Evolutionary conservation across 352 stramenopile genomes (phyloP), one percentile per base, ranked within the genome.

Genomic region (Globisporangium orthogonon): DNA sequence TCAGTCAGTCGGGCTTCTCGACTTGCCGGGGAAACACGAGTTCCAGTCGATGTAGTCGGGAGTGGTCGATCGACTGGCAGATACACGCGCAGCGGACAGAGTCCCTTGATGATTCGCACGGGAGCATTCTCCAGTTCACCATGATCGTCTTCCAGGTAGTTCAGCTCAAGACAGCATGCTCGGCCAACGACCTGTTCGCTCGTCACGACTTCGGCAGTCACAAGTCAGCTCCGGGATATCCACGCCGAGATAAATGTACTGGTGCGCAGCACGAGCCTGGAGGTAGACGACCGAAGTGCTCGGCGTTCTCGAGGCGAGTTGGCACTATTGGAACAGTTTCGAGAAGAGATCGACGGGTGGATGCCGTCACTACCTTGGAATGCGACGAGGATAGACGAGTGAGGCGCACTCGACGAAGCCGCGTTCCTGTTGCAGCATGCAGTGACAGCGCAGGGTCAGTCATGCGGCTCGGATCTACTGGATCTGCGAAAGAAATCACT

Each of bases 131-230:
- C 44, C 49, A 54, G 30, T 44, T 37, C 50, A 14, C 45, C 50
- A 55, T 55, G 50, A 1, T 55, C 50, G n/a, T 55, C 11, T 33
- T 55, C 31, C 31, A 39, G 4, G 3, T 47, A 3, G 18, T 55
- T 23, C 37, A 18, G 1, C 4, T 55, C 3, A 0, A 33, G 6
- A 0, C n/a, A 5, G n/a, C 7, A 9, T 55, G 50, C 39, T n/a
- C 35, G 7, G 0, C 33, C 7, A 4, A 17, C 6, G 47, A 37
- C 33, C 14, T 47, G 11, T 35, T 47, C n/a, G 11, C 50, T 55
- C n/a, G 37, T 37, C 28, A 37, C 50, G n/a, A 47, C n/a, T 23
- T 35, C 18, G 31, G 13, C n/a, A 3, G 29, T 37, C 18, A 10
- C 35, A 18, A 45, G 18, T 18, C n/a, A 35, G 15, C 18, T 54